Conservation (phyloP, 2,329 filamentous ascomycete genomes). For the Alternaria alternata region DNA sequence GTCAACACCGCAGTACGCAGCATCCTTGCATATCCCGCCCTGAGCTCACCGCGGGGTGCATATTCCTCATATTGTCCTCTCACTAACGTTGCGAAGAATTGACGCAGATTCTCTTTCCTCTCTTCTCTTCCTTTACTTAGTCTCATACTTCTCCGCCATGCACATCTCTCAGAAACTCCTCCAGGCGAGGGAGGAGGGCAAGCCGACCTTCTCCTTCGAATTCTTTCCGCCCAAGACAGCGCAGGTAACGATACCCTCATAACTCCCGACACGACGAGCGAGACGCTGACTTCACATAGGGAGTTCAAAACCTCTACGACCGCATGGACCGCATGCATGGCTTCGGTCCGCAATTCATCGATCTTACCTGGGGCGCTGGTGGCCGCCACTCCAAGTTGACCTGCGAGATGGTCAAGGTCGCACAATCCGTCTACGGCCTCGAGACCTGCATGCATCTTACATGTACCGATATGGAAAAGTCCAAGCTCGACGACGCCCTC, state of each 20-base stretch:
- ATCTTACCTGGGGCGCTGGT: slow-evolving; percentile 98
- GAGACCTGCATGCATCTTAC: slow-evolving; percentile 99
- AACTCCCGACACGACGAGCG: background rate
- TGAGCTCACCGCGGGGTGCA: slow-evolving; percentile 31
- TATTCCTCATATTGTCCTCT: slow-evolving; percentile 10
- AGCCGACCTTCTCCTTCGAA: slow-evolving; percentile 96
- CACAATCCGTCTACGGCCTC: slow-evolving; percentile 92
- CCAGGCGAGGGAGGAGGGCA: slow-evolving; percentile 78
- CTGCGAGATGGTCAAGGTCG: slow-evolving; percentile 96
- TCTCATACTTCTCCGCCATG: slow-evolving; percentile 66
- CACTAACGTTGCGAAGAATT: slow-evolving; percentile 14
- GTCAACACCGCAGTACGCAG: slow-evolving; percentile 21
- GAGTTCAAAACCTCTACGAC: slow-evolving; percentile 98
- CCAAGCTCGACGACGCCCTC: slow-evolving; percentile 89
- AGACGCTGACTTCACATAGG: slow-evolving; percentile 52
- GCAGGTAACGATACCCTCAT: slow-evolving; percentile 57
- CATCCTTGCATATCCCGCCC: slow-evolving; percentile 33
- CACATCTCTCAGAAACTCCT: slow-evolving; percentile 93
- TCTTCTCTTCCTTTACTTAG: slow-evolving; percentile 8
- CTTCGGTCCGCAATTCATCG: slow-evolving; percentile 93
- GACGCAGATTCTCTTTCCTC: slow-evolving; percentile 3
- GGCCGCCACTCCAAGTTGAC: slow-evolving; percentile 90
- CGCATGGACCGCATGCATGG: slow-evolving; percentile 99
- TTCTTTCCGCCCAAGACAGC: slow-evolving; percentile 99
- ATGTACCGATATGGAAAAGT: slow-evolving; percentile 95